Base-by-base conservation (phyloP, 768 basidiomycete species). In the Russula earlei region DNA sequence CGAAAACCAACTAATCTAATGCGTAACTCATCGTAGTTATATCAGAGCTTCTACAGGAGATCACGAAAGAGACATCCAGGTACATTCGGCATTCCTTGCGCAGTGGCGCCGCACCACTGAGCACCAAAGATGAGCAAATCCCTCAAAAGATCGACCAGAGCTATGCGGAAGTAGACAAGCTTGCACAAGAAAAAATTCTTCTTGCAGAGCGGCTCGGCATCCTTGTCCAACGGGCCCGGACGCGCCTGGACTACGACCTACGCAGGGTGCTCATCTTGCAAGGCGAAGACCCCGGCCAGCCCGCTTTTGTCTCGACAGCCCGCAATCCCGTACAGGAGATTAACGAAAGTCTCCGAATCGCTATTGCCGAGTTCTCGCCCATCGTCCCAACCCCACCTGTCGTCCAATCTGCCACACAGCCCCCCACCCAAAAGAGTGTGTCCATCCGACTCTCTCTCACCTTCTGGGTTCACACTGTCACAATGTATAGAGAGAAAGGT, bases 181-280 rank as follows among this genome's bases (percentile, higher is more conserved):
- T 77, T 9, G 66, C 73, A 1, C 67, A 67, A 10, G 77, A 77
- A 67, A 78, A 78, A 67, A 66, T 74, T 3, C 64, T 51, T 5
- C 63, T 78, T 25, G 73, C 77, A 14, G 68, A 74, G 51, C 71
- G 77, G 49, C 67, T 78, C 34, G 72, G 76, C 3, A 68, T 69
- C 27, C 62, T 77, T n/a, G 67, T 78, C 24, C 67, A 70, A 40
- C 69, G 77, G 45, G 77, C 77, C 31, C 70, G 72, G 44, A 73
- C 75, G 17, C 68, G 76, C 15, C 65, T 80, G 43, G 77, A 80
- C 37, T 64, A 74, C 52, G 78, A 80, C 59, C 67, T 80, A 2
- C 67, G 65, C 17, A 68, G 68, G 27, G 76, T 77, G 22, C 69
- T 77, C 27, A 66, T 71, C 36, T 59, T 77, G 38, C 76, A 76